Base-by-base conservation (phyloP, 345 rosid species). In the Lepidium sativum region DNA sequence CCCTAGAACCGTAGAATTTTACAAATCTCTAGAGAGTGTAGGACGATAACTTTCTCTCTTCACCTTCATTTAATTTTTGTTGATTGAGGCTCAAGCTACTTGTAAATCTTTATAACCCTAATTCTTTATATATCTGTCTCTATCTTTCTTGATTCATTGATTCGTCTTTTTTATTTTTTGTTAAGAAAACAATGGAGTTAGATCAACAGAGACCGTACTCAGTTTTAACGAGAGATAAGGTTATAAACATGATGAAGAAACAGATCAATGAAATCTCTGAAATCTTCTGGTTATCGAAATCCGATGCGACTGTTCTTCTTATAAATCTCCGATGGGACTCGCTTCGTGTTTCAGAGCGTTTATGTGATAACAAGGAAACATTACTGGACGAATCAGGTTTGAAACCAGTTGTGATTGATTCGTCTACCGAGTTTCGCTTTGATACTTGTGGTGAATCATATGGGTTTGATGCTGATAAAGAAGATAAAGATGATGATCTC, bases 81-180 rank as follows among this genome's bases (percentile, higher is more conserved):
- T 44, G 31, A 7, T 31, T 43, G 18, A 11, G 13, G 8, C 16
- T 23, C 51, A 60, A 29, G 64, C 39, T 42, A 59, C 21, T 15
- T 12, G 65, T 60, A 60, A 60, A 32, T 31, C 41, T 31, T 10
- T 13, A 23, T 33, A 60, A 60, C 65, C 65, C 54, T 43, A 27
- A 29, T 27, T 29, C 11, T 33, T 29, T 20, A 4, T 25, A 5
- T 13, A 11, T 27, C n/a, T 0, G 2, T 52, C 6, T 60, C 8
- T 31, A 5, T 31, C 16, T 43, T 9, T 10, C 12, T 4, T 33
- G 3, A 31, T 5, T 57, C 5, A 8, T 48, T 13, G 15, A 20
- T 37, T 50, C 38, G 37, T 49, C 1, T n/a, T 23, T 44, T 9
- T 48, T 9, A 3, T 23, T 27, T 10, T 38, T 15, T 5, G 27